Base-by-base conservation (phyloP, 116 monocot genomes). In the Papilionanthe hybrid region DNA sequence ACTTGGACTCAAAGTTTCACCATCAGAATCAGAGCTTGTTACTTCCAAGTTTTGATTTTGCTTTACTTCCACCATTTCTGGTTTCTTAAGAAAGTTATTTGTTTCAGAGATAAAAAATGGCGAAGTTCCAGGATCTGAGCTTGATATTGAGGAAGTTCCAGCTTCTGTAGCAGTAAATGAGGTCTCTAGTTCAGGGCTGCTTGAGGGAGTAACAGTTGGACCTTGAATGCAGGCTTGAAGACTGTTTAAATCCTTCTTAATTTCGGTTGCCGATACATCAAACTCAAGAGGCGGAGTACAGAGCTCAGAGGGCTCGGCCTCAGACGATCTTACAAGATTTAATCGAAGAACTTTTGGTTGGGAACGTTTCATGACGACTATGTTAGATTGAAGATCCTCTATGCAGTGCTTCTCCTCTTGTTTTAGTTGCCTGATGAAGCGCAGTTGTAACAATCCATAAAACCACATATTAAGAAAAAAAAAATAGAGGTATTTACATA, bases 311-410 rank as follows among this genome's bases (percentile, higher is more conserved):
- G 87, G 20, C 66, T 89, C 87, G 72, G 79, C 68, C 41, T 88
- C 87, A 50, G 88, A 79, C 32, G 89, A 87, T 37, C 90, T 84
- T 9, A 89, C 84, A 5, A 95, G 77, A 83, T 92, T 92, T 58
- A 96, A 78, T 20, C 96, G 83, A 66, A 96, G 88, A 77, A 96
- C 91, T 87, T 96, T 96, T 5, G 96, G 89, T 60, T 88, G 89
- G 37, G 91, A 91, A 20, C 83, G 81, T 79, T 93, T 96, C 96
- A 96, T 93, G 13, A 84, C 93, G 2, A 96, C 96, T 65, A 96
- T 93, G 79, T 96, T 96, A 49, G 91, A 96, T 78, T 93, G 96
- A 23, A 96, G 93, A 41, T 93, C 93, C 65, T 96, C 93, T 80
- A 93, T 83, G 76, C 96, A 96, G 32, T 81, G 86, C 79, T 89